Conservation (phyloP, 768 basidiomycete genomes). For the Collybiopsis confluens region DNA sequence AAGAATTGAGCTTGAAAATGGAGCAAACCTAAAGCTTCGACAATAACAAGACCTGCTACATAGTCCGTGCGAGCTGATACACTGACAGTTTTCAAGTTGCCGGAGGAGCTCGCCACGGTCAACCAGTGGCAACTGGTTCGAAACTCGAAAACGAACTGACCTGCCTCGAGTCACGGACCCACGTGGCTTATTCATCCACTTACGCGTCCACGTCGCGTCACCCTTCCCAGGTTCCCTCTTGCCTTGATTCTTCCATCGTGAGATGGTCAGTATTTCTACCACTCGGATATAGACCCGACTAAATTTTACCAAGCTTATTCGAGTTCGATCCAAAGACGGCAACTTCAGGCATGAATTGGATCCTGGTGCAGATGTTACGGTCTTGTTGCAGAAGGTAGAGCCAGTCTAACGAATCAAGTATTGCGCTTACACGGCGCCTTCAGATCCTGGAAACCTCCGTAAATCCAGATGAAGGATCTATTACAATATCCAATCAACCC, state of each 20-base stretch:
- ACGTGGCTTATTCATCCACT: background rate
- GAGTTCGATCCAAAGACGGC: slow-evolving; percentile 89
- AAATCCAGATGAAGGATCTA: slow-evolving; percentile 62
- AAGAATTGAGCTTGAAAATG: too few relatives aligned
- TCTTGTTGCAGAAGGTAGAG: slow-evolving; percentile 73
- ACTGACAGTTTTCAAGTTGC: too few relatives aligned
- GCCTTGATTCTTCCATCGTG: background rate
- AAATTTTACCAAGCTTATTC: too few relatives aligned
- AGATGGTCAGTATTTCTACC: too few relatives aligned
- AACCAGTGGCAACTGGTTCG: too few relatives aligned
- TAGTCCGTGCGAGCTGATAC: too few relatives aligned
- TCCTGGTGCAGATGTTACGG: slow-evolving; percentile 64
- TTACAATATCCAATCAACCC: slow-evolving; percentile 90
- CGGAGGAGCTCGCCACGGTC: too few relatives aligned
- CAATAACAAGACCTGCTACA: too few relatives aligned
- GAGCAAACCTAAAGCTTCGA: too few relatives aligned
- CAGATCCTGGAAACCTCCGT: slow-evolving; percentile 79
- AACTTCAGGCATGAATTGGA: slow-evolving; percentile 85
- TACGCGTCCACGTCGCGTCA: slow-evolving; percentile 8
- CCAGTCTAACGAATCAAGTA: background rate
- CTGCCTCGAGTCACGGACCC: background rate
- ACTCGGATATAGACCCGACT: too few relatives aligned
- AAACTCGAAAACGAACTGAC: background rate
- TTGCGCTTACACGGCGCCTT: slow-evolving; percentile 12
- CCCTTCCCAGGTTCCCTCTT: background rate